Evolutionary conservation across 2,329 filamentous ascomycete species (phyloP), one percentile per base, ranked within the genome.

Genomic region (Aspergillus aculeatus): DNA sequence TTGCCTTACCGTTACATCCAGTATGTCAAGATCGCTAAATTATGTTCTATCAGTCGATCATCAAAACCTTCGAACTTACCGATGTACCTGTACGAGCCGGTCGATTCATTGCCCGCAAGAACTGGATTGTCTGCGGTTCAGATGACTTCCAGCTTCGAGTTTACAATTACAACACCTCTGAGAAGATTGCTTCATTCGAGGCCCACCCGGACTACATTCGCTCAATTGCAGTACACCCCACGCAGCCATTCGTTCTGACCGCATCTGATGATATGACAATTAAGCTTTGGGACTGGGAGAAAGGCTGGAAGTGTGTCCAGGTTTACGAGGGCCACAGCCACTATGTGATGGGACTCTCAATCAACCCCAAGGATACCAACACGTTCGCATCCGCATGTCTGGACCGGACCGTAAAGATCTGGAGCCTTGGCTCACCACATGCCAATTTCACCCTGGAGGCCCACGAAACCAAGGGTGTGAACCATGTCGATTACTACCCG

Each of bases 141-240:
- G 91, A 96, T 81, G 92, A 96, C 81, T 99, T 96, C 81, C 86
- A 89, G 72, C 76, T 89, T 62, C 90, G 94, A 69, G 91, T 96
- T 65, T 96, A 96, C 85, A 98, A 99, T 82, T 99, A 98, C 85
- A 98, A 99, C 81, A 99, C 95, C 56, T 96, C 92, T 62, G 95
- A 99, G 80, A 98, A 97, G 85, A 95, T 98, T 72, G 94, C 92
- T 56, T 91, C 91, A 16, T 98, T 97, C 78, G 94, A 98, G 81
- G 94, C 93, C 54, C 95, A 99, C 75, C 95, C 95, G 62, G 95
- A 99, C 78, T 99, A 99, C 74, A 98, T 99, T 75, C 91, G 95
- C 70, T 93, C 95, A 54, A 97, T 99, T 69, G 92, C 89, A 64
- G 91, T 99, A 41, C 95, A 99, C 76, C 95, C 95, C 6, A 92